Base-by-base conservation (phyloP, 257 asterid genomes). In the Salvia hispanica region DNA sequence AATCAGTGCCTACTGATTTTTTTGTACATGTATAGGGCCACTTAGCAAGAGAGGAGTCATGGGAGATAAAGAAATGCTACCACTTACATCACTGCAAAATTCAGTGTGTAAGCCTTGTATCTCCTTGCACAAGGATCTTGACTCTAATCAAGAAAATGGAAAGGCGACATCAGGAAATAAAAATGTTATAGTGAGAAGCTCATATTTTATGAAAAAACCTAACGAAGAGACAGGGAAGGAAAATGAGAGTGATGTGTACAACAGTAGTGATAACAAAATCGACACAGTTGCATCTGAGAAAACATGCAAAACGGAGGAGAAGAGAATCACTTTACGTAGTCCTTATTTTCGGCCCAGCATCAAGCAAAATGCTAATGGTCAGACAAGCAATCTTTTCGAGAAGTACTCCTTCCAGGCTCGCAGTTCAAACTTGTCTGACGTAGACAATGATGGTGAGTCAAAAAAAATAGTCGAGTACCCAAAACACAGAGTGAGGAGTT, bases 51-150 rank as follows among this genome's bases (percentile, higher is more conserved):
- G 63, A 69, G 72, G 58, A 69, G 73, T 33, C 47, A 34, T 37
- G 58, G 72, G 75, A 37, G 64, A 56, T 61, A 61, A 39, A 37
- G 74, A 76, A 69, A 62, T 64, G 58, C 73, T 7, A 42, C 65
- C 75, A 16, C 55, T 71, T 58, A 66, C 74, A n/a, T 43, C 64
- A 25, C 70, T 72, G 11, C 82, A 60, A 66, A 79, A 64, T 75
- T 43, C 86, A 7, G 78, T 81, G 28, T 83, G 79, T 63, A 84
- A 83, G 82, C 92, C 99, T 43, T 88, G 91, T 78, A 77, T 67
- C 33, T 71, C 73, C 63, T 70, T 82, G 78, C 79, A 78, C 59
- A 79, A 81, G 88, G 86, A 78, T 72, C 69, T 60, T 58, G 83
- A 65, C 59, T 78, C 83, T 60, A 76, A 60, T 70, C 68, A 11